A percentile compares a stretch with the other conserved stretches of the same genome.
phyloP scores from a whole-genome alignment of 2,329 filamentous ascomycete genomes.

The Exophiala dermatitidis region DNA sequence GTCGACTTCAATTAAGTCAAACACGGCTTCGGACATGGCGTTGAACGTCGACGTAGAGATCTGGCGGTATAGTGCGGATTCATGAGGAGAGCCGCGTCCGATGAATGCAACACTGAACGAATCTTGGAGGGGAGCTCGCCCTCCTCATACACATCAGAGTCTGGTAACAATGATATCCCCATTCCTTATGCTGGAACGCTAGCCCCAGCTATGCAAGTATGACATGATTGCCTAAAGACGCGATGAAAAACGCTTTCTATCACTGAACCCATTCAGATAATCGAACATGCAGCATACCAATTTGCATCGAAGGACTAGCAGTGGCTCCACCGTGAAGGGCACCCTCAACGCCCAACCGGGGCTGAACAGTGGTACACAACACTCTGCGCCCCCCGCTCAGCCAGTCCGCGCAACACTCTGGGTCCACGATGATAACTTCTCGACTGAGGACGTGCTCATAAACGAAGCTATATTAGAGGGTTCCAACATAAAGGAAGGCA shows the following conservation, averaged over 20 bases:
- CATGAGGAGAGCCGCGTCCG: no score
- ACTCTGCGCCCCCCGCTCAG: not conserved
- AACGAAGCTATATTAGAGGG: conserved; percentile 40
- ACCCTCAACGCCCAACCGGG: conserved; percentile 1
- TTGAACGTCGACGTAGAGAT: not conserved
- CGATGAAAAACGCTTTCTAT: not conserved
- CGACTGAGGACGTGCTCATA: conserved; percentile 69
- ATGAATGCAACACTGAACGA: no score
- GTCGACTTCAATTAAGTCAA: not conserved
- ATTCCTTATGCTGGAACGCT: no score
- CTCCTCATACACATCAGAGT: no score
- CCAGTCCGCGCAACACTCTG: conserved; percentile 35
- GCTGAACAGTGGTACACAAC: not conserved
- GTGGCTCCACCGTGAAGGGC: conserved; percentile 21
- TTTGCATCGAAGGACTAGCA: conserved; percentile 17
- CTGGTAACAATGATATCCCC: no score
- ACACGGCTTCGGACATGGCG: not conserved
- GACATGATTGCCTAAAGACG: no score
- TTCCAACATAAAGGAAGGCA: conserved; percentile 59
- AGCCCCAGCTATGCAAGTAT: no score
- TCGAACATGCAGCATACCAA: not conserved
- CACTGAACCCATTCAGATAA: not conserved
- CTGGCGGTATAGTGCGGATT: no score
- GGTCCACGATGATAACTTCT: conserved; percentile 66
- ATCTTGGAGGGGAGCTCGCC: no score